phyloP scores from a whole-genome alignment of 805 yeast genomes.

The Wickerhamomyces ciferrii region DNA sequence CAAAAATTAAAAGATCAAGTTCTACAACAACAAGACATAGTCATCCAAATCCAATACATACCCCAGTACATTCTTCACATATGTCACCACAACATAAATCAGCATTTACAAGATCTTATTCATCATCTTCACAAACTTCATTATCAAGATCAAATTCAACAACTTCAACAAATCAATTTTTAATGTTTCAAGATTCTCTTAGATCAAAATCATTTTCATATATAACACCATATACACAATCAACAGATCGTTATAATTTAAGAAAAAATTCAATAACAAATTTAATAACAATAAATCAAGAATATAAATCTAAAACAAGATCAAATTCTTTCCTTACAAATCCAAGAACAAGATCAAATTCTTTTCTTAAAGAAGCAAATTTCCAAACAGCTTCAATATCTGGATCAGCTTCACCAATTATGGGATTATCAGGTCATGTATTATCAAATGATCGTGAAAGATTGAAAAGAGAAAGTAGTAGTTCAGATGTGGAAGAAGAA shows the following conservation, averaged over 20 bases:
- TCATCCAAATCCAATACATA: conserved; percentile 2
- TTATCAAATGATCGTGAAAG: background rate
- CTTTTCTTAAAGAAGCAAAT: conserved; percentile 6
- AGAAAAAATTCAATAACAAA: conserved; percentile 10
- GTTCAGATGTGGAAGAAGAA: conserved; percentile 9
- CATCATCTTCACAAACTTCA: conserved; percentile 6
- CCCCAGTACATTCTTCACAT: conserved; percentile 2
- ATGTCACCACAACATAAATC: background rate
- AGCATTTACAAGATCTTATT: conserved; percentile 5
- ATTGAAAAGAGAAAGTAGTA: background rate
- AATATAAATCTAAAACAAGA: conserved; percentile 5
- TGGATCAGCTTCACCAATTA: background rate
- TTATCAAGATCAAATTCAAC: background rate
- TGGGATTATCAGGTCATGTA: background rate
- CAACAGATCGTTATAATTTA: conserved; percentile 10
- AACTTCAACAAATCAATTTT: background rate
- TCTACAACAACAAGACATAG: background rate
- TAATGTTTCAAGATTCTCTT: conserved; percentile 1
- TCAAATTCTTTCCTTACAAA: conserved; percentile 10
- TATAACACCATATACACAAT: conserved; percentile 3
- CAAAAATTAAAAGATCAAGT: background rate
- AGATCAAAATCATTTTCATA: conserved; percentile 13
- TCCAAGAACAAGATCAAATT: conserved; percentile 8
- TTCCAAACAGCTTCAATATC: background rate
- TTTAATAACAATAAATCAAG: background rate